Conservation (phyloP, 768 basidiomycete species). For the Collybia nuda region DNA sequence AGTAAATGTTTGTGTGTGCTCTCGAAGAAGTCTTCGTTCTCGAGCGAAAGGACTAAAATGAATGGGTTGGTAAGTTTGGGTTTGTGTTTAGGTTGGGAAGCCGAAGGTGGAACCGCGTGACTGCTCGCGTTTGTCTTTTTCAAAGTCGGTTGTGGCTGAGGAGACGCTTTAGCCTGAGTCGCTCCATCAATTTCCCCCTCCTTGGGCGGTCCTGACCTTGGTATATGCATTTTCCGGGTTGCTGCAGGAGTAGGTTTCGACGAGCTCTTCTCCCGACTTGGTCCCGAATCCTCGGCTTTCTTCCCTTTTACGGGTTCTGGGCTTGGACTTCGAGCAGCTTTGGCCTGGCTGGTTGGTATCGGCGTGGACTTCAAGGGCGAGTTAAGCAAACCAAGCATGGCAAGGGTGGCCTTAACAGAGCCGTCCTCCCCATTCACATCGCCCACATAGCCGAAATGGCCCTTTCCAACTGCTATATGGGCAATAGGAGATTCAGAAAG, state of each 20-base stretch:
- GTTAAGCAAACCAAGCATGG: constrained; percentile 29
- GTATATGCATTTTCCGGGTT: too few relatives aligned
- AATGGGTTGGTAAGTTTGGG: constrained; percentile 16
- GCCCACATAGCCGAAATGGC: constrained; percentile 37
- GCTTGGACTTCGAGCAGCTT: background rate
- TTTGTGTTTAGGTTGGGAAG: background rate
- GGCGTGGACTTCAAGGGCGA: background rate
- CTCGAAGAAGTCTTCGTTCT: constrained; percentile 11
- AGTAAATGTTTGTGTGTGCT: constrained; percentile 16
- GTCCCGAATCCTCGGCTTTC: too few relatives aligned
- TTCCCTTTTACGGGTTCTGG: too few relatives aligned
- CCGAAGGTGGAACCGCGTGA: background rate
- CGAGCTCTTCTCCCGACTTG: too few relatives aligned
- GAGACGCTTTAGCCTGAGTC: background rate
- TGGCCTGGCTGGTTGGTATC: background rate
- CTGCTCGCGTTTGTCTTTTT: background rate
- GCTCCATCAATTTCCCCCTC: background rate
- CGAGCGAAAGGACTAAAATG: constrained; percentile 23
- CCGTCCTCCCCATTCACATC: constrained; percentile 29
- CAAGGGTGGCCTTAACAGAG: constrained; percentile 25
- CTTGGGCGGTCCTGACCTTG: background rate
- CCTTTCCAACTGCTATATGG: constrained; percentile 29
- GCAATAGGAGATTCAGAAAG: constrained; percentile 21
- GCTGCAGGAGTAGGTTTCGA: too few relatives aligned
- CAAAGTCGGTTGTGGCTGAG: background rate